Percentiles rank a stretch among this genome's conserved stretches.
Conservation (phyloP, 768 basidiomycete genomes). For the Rhodotorula babjevae region DNA sequence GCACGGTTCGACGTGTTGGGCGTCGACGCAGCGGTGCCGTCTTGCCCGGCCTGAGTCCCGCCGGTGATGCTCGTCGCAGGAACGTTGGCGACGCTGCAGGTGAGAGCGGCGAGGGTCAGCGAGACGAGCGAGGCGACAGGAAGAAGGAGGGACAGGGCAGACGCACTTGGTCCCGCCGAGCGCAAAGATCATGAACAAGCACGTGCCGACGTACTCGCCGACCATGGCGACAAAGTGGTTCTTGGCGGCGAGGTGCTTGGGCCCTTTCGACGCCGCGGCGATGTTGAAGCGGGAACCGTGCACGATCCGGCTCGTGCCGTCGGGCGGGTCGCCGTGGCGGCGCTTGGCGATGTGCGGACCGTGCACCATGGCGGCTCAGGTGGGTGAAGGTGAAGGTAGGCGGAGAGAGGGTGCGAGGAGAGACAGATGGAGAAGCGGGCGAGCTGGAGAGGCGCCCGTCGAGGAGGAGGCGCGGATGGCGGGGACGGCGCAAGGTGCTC, state of each 20-base stretch:
- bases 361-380: no score
- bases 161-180: constrained; percentile 13
- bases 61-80: constrained; percentile 17
- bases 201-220: constrained; percentile 29
- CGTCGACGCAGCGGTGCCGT: constrained; percentile 8
- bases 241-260: constrained; percentile 7
- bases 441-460: no score
- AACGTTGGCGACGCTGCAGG: constrained; percentile 27
- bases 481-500: no score
- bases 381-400: no score
- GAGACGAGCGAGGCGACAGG: no score
- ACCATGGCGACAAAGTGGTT: constrained; percentile 23
- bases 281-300: constrained; percentile 1
- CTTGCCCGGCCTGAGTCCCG: constrained; percentile 10
- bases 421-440: no score
- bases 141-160: no score
- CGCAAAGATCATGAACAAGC: constrained; percentile 24
- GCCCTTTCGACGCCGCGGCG: not conserved
- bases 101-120: not conserved
- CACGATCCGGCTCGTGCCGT: not conserved
- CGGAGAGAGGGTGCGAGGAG: no score
- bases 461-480: no score
- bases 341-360: no score
- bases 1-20: constrained; percentile 31
- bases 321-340: not conserved